Evolutionary conservation across 305 asterid species (phyloP).

Genomic region (Fraxinus sp.): DNA sequence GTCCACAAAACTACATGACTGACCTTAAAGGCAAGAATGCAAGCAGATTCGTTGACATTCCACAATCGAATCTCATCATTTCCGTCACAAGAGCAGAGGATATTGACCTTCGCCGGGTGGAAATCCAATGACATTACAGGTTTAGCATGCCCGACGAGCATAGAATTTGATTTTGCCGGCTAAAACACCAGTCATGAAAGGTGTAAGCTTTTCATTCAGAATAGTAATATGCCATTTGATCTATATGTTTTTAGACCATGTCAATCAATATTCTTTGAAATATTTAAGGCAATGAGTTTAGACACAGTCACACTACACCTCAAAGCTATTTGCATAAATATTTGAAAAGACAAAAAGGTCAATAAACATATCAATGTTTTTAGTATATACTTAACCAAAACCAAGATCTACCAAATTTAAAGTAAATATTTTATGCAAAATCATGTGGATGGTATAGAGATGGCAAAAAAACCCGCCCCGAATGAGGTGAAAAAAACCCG

Average conservation of each 20-base stretch:
- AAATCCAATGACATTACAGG: slow-evolving; percentile 49
- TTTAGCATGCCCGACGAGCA: slow-evolving; percentile 39
- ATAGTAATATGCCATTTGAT: background rate
- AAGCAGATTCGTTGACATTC: slow-evolving; percentile 28
- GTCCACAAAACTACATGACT: background rate
- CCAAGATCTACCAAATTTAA: background rate
- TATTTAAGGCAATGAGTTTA: background rate
- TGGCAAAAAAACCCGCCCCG: too few relatives aligned
- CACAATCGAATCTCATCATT: slow-evolving; percentile 40
- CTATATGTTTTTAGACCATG: background rate
- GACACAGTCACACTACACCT: background rate
- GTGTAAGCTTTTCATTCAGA: background rate
- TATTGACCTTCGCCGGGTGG: slow-evolving; percentile 36
- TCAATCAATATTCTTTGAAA: background rate
- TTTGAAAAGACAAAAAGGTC: background rate
- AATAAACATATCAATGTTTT: background rate
- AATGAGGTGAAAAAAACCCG: too few relatives aligned
- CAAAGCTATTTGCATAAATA: background rate
- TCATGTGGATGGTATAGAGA: background rate
- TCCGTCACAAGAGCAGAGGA: slow-evolving; percentile 48
- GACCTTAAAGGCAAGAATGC: slow-evolving; percentile 34
- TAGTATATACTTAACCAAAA: background rate
- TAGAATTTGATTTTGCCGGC: slow-evolving; percentile 15
- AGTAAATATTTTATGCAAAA: background rate
- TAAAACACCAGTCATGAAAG: slow-evolving; percentile 24